Evolutionary conservation across 1,284 basidiomycete species (phyloP).

Genomic region (Vanrija pseudolonga): DNA sequence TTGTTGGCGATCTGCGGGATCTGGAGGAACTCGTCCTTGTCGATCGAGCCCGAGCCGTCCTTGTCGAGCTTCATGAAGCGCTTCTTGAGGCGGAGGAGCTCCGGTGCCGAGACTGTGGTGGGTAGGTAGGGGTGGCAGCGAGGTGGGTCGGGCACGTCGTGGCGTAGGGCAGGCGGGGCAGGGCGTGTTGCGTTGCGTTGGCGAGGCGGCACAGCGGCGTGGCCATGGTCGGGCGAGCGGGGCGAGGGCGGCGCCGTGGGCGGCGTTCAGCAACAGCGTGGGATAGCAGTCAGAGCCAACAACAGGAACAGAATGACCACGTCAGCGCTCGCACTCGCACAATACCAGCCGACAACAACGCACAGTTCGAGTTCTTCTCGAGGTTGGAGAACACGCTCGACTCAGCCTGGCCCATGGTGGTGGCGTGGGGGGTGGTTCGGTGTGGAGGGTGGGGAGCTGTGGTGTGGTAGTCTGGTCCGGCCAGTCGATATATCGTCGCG

Average conservation of each 20-base stretch:
- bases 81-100: constrained; percentile 93
- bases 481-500: too few relatives aligned
- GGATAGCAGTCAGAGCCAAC: neutral
- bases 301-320: neutral
- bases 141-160: neutral
- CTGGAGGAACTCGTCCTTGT: constrained; percentile 97
- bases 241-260: neutral
- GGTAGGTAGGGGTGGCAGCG: neutral
- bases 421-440: neutral
- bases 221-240: neutral
- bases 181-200: neutral
- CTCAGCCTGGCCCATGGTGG: constrained; percentile 48
- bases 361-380: constrained; percentile 50
- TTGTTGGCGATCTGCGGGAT: constrained; percentile 99
- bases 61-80: constrained; percentile 99
- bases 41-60: constrained; percentile 96
- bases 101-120: constrained; percentile 74
- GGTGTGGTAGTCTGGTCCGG: neutral
- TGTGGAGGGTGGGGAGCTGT: neutral
- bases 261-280: neutral
- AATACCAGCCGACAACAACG: constrained; percentile 11
- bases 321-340: neutral
- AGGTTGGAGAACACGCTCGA: constrained; percentile 48
- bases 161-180: neutral
- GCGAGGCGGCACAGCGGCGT: neutral